Base-by-base conservation (phyloP, 306 rosid genomes). In the Adenanthera pavonina region DNA sequence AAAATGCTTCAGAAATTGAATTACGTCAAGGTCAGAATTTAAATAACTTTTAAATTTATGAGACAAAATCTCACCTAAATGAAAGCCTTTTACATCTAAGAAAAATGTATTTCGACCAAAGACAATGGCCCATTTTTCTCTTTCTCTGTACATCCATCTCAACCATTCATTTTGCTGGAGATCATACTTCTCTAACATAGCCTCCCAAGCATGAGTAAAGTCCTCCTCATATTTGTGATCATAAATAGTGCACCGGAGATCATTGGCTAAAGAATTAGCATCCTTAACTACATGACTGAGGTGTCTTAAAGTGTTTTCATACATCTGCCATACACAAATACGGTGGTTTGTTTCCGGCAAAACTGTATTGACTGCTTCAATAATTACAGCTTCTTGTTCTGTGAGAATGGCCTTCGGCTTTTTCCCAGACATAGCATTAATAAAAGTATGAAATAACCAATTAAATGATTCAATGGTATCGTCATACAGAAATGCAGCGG, bases 91-190 rank as follows among this genome's bases (percentile, higher is more conserved):
- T 77, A 60, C 54, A 80, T 88, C 94, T 48, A 89, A 60, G 74
- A 89, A 89, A 82, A 86, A 84, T 15, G 91, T 75, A 82, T 88
- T 92, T 76, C 66, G 80, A 15, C 89, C 88, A 59, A 83, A 86
- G 74, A 85, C 86, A 80, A 85, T 88, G 70, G 89, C 90, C 91
- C 93, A 92, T 77, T 87, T 88, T 81, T 90, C 90, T 72, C 83
- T 88, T 71, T 89, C 89, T 78, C 91, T 90, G 75, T 86, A 87
- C 89, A 89, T 88, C 93, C 95, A 91, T 85, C 86, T 87, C 79
- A 91, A 73, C 95, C 95, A 89, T 70, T 91, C 93, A 76, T 86
- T 89, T 82, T 83, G 82, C 81, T 80, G 88, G 35, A 89, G 92
- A 86, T 66, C 82, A 80, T 88, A 80, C 59, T 81, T 89, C 57